These are phyloP conservation scores for Paraurostyla sp. DNA, from an alignment of 73 alveolate genomes.

Conservation along the genomic window DNA sequence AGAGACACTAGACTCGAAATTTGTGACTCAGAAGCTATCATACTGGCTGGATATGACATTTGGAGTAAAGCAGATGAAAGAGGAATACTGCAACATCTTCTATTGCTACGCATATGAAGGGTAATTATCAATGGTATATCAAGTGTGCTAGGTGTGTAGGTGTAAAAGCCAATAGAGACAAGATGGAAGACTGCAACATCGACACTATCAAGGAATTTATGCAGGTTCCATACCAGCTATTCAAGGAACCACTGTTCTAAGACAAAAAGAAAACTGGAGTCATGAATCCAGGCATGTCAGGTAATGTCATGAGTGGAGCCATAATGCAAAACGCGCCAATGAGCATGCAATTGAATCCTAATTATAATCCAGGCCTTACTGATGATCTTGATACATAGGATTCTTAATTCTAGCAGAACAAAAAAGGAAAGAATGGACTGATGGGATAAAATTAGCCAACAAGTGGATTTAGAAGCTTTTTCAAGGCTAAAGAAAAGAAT, in stretches of 20 bases:
- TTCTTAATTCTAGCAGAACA: too few relatives aligned
- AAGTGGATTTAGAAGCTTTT: too few relatives aligned
- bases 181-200: background rate
- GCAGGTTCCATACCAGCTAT: constrained; percentile 34
- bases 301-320: too few relatives aligned
- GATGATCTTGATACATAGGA: too few relatives aligned
- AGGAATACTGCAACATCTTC: constrained; percentile 67
- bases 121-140: background rate
- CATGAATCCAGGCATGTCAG: background rate
- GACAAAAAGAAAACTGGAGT: background rate
- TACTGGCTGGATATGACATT: constrained; percentile 88
- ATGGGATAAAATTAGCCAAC: too few relatives aligned
- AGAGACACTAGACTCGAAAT: constrained; percentile 82
- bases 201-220: constrained; percentile 30
- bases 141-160: too few relatives aligned
- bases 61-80: constrained; percentile 83
- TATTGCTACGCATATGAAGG: constrained; percentile 39
- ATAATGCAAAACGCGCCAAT: too few relatives aligned
- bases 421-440: too few relatives aligned
- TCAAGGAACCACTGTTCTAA: background rate
- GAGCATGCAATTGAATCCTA: too few relatives aligned
- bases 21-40: constrained; percentile 50
- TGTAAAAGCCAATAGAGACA: constrained; percentile 24
- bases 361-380: too few relatives aligned
- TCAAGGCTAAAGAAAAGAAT: too few relatives aligned